A percentile compares a stretch with the other conserved stretches of the same genome.
These are phyloP conservation scores for Yamagishiella unicocca DNA, from an alignment of 139 green algal genomes.

Conservation along the genomic window DNA sequence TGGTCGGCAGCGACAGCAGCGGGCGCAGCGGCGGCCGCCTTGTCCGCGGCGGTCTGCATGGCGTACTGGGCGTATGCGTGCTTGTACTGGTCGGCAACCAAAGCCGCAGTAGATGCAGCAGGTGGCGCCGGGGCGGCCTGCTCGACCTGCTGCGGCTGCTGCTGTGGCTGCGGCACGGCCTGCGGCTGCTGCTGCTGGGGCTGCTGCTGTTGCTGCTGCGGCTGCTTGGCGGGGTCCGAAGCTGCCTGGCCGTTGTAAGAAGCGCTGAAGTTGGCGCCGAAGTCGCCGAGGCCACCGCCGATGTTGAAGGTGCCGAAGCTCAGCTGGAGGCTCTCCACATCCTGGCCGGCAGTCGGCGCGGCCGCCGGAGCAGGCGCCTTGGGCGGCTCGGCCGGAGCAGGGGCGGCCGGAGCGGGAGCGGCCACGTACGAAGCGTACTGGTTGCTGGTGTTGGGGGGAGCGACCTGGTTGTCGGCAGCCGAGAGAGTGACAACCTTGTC, in stretches of 20 bases:
- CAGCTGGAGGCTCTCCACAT: slow-evolving; percentile 54
- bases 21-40: slow-evolving; percentile 9
- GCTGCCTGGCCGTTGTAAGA: neutral
- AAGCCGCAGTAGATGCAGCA: neutral
- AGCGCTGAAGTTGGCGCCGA: slow-evolving; percentile 49
- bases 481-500: slow-evolving; percentile 44
- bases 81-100: slow-evolving; percentile 21
- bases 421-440: slow-evolving; percentile 37
- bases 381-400: neutral
- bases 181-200: slow-evolving; percentile 6
- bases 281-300: slow-evolving; percentile 48
- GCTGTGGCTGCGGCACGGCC: neutral
- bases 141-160: slow-evolving; percentile 11
- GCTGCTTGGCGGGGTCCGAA: neutral
- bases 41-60: slow-evolving; percentile 21
- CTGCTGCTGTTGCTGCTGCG: slow-evolving; percentile 3
- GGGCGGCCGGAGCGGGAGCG: neutral
- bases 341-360: neutral
- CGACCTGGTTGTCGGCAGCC: slow-evolving; percentile 47
- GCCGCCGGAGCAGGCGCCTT: slow-evolving; percentile 22
- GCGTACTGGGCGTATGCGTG: slow-evolving; percentile 28
- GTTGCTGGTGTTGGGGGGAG: slow-evolving; percentile 11
- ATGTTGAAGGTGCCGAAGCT: slow-evolving; percentile 60
- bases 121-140: neutral
- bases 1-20: neutral